phyloP scores from a whole-genome alignment of 371 early-diverging fungal genomes.

The Rhizopus delemar region DNA sequence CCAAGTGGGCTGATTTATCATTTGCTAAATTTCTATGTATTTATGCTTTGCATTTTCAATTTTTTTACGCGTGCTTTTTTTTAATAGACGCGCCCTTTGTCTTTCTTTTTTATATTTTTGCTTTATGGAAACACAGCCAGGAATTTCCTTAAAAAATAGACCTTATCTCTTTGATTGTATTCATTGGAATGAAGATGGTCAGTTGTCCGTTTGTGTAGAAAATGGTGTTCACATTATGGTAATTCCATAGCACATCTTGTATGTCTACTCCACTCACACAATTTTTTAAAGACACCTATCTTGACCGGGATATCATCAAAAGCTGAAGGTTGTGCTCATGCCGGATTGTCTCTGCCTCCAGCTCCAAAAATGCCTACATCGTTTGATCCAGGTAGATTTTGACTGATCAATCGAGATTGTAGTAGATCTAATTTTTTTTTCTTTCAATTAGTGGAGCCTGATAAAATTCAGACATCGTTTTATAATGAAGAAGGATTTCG shows the following conservation, averaged over 20 bases:
- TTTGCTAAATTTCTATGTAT: too few species aligned
- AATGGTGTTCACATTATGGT: constrained; percentile 36
- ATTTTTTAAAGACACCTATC: constrained; percentile 29
- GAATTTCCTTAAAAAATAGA: constrained; percentile 14
- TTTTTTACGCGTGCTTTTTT: too few species aligned
- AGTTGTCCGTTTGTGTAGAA: constrained; percentile 26
- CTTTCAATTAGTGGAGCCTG: constrained; percentile 8
- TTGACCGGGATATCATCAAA: constrained; percentile 30
- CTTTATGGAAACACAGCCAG: constrained; percentile 29
- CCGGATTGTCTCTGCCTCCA: constrained; percentile 12
- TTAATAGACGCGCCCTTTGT: not conserved
- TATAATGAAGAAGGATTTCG: constrained; percentile 30
- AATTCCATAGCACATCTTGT: not conserved
- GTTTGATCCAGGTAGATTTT: constrained; percentile 1
- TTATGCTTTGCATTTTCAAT: too few species aligned
- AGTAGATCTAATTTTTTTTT: not conserved
- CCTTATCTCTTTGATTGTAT: constrained; percentile 23
- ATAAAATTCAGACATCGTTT: constrained; percentile 20
- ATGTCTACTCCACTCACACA: not conserved
- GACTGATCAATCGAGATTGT: not conserved
- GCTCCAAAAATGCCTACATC: not conserved
- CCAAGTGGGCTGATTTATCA: too few species aligned
- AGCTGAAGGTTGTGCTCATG: constrained; percentile 21
- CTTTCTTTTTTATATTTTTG: not conserved
- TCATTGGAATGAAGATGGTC: constrained; percentile 30